Evolutionary conservation across 1,139 yeast genomes (phyloP).

Genomic region (Saccharomycopsis phalli): DNA sequence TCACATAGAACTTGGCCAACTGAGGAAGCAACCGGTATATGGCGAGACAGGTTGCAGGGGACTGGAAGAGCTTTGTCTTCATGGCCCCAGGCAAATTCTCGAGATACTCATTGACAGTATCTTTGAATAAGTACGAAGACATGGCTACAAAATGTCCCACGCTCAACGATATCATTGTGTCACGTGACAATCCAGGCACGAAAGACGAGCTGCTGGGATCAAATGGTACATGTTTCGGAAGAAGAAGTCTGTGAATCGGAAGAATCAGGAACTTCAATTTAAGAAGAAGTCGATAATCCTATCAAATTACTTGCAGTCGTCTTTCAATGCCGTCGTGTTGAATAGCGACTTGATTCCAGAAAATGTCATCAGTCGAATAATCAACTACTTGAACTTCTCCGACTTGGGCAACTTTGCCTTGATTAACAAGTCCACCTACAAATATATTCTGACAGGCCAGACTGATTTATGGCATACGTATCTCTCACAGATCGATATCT

Average conservation of each 20-base stretch:
- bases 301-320: conserved; percentile 15
- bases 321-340: conserved; percentile 5
- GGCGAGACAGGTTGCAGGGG: conserved; percentile 92
- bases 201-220: too few relatives aligned
- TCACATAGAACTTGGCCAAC: conserved; percentile 78
- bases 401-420: conserved; percentile 15
- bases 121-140: conserved; percentile 45
- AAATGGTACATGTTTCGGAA: conserved; percentile 2
- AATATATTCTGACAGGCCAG: conserved; percentile 12
- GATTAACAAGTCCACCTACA: conserved; percentile 15
- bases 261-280: conserved; percentile 8
- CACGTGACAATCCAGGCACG: too few relatives aligned
- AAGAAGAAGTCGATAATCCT: conserved; percentile 17
- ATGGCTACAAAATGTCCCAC: too few relatives aligned
- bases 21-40: conserved; percentile 82
- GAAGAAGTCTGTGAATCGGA: conserved; percentile 4
- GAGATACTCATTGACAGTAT: conserved; percentile 80
- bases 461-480: conserved; percentile 13
- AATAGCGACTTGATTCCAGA: conserved; percentile 8
- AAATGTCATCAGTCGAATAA: conserved; percentile 14
- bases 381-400: conserved; percentile 10
- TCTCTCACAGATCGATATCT: conserved; percentile 10
- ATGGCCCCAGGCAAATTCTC: conserved; percentile 84
- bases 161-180: too few relatives aligned
- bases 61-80: conserved; percentile 65